Percentiles rank a stretch among this genome's conserved stretches.
phyloP scores from a whole-genome alignment of 495 filamentous ascomycete genomes.

The Aspergillus biplanus region DNA sequence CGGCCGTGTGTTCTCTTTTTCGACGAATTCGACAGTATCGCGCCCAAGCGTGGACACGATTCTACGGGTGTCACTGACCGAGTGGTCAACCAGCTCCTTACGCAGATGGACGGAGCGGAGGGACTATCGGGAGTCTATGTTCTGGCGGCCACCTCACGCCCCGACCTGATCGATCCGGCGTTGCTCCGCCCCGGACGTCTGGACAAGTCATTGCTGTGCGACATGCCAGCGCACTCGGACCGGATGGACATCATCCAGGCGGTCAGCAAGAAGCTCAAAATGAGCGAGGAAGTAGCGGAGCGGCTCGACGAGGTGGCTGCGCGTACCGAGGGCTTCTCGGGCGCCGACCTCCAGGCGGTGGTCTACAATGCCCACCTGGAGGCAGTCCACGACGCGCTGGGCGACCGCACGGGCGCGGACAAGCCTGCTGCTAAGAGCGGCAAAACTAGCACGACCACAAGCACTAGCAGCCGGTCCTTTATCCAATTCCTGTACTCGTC shows the following conservation, averaged over 20 bases:
- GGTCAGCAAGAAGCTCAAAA: constrained; percentile 74
- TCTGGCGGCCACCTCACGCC: constrained; percentile 86
- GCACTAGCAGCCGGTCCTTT: constrained; percentile 56
- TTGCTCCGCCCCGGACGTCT: constrained; percentile 85
- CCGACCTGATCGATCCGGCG: constrained; percentile 93
- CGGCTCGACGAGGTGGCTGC: constrained; percentile 68
- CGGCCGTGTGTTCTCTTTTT: constrained; percentile 94
- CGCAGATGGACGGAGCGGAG: constrained; percentile 98
- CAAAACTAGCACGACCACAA: constrained; percentile 25
- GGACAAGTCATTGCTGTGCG: constrained; percentile 89
- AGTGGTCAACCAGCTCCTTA: constrained; percentile 97
- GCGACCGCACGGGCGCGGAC: constrained; percentile 55
- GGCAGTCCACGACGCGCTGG: constrained; percentile 90
- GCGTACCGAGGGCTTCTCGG: constrained; percentile 87
- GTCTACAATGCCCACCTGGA: constrained; percentile 96
- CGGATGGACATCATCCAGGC: constrained; percentile 85
- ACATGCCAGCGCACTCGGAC: constrained; percentile 78
- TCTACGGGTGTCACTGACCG: constrained; percentile 95
- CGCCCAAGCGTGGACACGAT: constrained; percentile 95
- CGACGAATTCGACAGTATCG: constrained; percentile 97
- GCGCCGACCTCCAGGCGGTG: constrained; percentile 92
- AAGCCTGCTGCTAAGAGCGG: constrained; percentile 42
- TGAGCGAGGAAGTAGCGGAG: constrained; percentile 59
- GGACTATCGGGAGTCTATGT: constrained; percentile 94
- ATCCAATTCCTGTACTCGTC: constrained; percentile 83